phyloP scores from a whole-genome alignment of 331 rosid genomes.

The Malus hybrid region DNA sequence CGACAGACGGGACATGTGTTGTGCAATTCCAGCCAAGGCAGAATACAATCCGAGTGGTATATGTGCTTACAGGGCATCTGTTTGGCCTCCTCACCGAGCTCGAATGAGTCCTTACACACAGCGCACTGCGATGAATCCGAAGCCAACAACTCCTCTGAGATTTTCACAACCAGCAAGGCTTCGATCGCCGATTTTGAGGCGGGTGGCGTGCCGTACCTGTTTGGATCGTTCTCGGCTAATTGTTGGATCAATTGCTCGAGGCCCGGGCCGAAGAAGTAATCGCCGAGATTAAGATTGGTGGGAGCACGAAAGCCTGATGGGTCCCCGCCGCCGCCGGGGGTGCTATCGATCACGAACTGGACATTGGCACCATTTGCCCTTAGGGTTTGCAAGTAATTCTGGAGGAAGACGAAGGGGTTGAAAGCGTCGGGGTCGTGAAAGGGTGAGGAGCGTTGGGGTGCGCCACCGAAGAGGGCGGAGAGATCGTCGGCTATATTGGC shows the following conservation, averaged over 20 bases:
- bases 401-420: conserved; percentile 60
- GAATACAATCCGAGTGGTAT: conserved; percentile 68
- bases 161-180: conserved; percentile 44
- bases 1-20: conserved; percentile 93
- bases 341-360: conserved; percentile 55
- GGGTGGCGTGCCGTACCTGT: conserved; percentile 78
- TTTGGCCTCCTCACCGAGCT: conserved; percentile 56
- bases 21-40: conserved; percentile 83
- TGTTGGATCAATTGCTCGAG: conserved; percentile 92
- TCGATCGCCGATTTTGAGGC: conserved; percentile 61
- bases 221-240: conserved; percentile 84
- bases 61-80: conserved; percentile 89
- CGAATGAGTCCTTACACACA: conserved; percentile 75
- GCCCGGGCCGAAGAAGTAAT: conserved; percentile 87
- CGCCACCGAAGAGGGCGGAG: conserved; percentile 45
- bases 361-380: conserved; percentile 57
- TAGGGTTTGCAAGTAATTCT: conserved; percentile 59
- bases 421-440: conserved; percentile 43
- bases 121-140: conserved; percentile 84
- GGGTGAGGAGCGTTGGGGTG: conserved; percentile 24
- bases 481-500: conserved; percentile 37
- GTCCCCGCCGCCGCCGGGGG: conserved; percentile 33
- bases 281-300: conserved; percentile 56
- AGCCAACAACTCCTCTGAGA: conserved; percentile 49
- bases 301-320: conserved; percentile 38